Evolutionary conservation across 169 alveolate genomes (phyloP).

Genomic region (Plasmodium falciparum): DNA sequence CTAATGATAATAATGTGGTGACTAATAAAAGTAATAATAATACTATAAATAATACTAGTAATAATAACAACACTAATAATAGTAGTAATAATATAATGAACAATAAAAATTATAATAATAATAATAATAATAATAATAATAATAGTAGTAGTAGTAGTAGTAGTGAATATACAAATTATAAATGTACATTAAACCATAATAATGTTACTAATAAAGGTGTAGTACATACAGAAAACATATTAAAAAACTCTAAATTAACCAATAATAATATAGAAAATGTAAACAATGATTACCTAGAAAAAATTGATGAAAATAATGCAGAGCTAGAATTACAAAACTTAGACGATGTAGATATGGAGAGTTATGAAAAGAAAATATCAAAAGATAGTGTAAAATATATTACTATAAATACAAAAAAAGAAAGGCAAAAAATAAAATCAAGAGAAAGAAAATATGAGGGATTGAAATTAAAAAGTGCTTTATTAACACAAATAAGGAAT

Average conservation of each 20-base stretch:
- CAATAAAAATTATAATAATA: background rate
- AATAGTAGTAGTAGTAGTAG: background rate
- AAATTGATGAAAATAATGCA: conserved; percentile 24
- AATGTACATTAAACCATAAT: background rate
- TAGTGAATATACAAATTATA: background rate
- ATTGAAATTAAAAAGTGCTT: conserved; percentile 27
- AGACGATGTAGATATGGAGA: conserved; percentile 68
- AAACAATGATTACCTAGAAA: background rate
- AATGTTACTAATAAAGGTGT: background rate
- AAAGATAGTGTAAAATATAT: conserved; percentile 56
- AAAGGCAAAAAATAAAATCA: conserved; percentile 30
- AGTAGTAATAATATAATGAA: background rate
- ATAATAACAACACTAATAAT: background rate
- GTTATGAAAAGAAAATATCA: conserved; percentile 40
- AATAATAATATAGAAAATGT: conserved; percentile 3
- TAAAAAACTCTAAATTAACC: background rate
- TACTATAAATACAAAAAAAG: conserved; percentile 50
- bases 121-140: background rate
- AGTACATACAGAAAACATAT: background rate
- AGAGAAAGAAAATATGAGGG: conserved; percentile 44
- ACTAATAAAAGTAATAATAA: background rate
- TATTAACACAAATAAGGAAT: conserved; percentile 39
- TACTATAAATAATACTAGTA: background rate
- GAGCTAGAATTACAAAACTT: conserved; percentile 29
- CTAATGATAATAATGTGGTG: background rate